These are phyloP conservation scores for Scedosporium dehoogii DNA, from an alignment of 2,329 filamentous ascomycete genomes.

Conservation along the genomic window DNA sequence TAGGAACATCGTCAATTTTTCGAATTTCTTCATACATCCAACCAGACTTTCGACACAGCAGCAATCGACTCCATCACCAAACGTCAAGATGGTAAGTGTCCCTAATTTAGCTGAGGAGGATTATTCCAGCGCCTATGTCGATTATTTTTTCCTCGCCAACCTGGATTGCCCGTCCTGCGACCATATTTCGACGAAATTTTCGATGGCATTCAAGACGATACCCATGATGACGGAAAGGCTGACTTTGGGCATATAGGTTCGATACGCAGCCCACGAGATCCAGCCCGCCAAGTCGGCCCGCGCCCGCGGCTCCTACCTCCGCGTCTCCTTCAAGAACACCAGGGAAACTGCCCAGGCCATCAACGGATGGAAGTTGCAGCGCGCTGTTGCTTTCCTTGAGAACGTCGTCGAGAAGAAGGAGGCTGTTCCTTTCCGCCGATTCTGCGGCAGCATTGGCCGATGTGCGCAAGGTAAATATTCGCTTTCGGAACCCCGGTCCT, in stretches of 20 bases:
- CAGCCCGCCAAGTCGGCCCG: slow-evolving; percentile 87
- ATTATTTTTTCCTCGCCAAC: not conserved
- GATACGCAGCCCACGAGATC: slow-evolving; percentile 90
- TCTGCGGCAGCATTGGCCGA: slow-evolving; percentile 90
- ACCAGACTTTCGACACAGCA: slow-evolving; percentile 24
- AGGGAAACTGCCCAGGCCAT: slow-evolving; percentile 98
- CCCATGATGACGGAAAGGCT: not conserved
- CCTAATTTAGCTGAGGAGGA: slow-evolving; percentile 1
- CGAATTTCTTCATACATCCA: slow-evolving; percentile 28
- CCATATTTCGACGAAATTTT: not conserved
- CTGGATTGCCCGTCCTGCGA: not conserved
- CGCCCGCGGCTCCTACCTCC: slow-evolving; percentile 96
- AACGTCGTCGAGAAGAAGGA: slow-evolving; percentile 97
- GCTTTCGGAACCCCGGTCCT: not conserved
- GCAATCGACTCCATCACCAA: slow-evolving; percentile 44
- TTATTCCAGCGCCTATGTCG: not conserved
- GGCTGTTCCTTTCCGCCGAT: slow-evolving; percentile 96
- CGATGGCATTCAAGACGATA: not conserved
- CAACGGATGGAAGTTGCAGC: slow-evolving; percentile 97
- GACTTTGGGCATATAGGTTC: slow-evolving; percentile 51
- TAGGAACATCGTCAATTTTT: slow-evolving; percentile 26
- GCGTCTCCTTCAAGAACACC: slow-evolving; percentile 99
- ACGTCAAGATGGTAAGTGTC: slow-evolving; percentile 47
- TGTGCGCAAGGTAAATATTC: slow-evolving; percentile 84
- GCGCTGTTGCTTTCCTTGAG: slow-evolving; percentile 92